Evolutionary conservation across 371 early-diverging fungal genomes (phyloP).

Genomic region (Mortierella sp.): DNA sequence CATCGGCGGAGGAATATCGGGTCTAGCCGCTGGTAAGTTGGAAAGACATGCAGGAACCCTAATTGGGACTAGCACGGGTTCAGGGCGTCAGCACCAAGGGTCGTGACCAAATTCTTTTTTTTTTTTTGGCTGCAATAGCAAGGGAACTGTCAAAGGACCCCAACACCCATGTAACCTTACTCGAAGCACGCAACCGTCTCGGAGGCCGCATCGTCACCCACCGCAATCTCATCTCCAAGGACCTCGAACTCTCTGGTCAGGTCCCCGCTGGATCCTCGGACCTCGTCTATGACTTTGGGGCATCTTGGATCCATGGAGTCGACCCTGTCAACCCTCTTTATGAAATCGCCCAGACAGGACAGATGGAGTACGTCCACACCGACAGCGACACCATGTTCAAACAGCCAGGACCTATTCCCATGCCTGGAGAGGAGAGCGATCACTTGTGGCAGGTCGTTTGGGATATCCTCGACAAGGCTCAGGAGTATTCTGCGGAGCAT

Average conservation of each 20-base stretch:
- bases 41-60: background rate
- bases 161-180: conserved; percentile 33
- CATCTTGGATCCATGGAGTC: conserved; percentile 57
- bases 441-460: conserved; percentile 49
- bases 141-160: conserved; percentile 33
- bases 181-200: conserved; percentile 46
- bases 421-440: conserved; percentile 24
- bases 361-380: conserved; percentile 35
- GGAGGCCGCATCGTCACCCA: conserved; percentile 50
- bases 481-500: conserved; percentile 27
- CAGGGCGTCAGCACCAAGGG: too few relatives aligned
- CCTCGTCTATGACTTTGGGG: conserved; percentile 48
- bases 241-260: conserved; percentile 6
- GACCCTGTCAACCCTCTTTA: conserved; percentile 37
- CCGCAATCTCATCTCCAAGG: conserved; percentile 21
- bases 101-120: too few relatives aligned
- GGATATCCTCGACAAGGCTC: conserved; percentile 43
- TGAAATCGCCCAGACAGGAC: conserved; percentile 20
- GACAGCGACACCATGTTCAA: conserved; percentile 36
- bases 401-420: conserved; percentile 7
- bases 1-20: conserved; percentile 51
- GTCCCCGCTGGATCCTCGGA: conserved; percentile 25
- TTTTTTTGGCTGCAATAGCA: conserved; percentile 3
- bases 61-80: background rate
- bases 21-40: conserved; percentile 41